Conservation (phyloP, 1,284 basidiomycete genomes). For the Irpex sp. region DNA sequence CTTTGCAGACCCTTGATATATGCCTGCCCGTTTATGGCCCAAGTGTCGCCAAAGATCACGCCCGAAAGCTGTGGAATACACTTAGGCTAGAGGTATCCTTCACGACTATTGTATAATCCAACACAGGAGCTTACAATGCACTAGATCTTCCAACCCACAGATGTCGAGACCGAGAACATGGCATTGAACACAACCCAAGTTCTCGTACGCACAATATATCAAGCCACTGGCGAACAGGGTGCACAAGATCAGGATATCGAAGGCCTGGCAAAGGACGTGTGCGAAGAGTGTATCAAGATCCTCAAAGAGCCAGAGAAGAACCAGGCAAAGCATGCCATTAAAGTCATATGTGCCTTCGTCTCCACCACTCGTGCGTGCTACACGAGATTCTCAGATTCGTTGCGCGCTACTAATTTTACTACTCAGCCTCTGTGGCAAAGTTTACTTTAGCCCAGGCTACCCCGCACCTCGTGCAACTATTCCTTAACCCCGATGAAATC, state of each 20-base stretch:
- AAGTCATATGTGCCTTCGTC: constrained; percentile 75
- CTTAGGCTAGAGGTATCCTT: constrained; percentile 78
- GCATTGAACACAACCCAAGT: constrained; percentile 70
- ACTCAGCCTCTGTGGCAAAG: constrained; percentile 63
- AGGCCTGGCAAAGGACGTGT: constrained; percentile 69
- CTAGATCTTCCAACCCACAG: constrained; percentile 89
- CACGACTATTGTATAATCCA: neutral
- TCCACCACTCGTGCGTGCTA: constrained; percentile 65
- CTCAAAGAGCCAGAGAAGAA: constrained; percentile 89
- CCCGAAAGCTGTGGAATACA: constrained; percentile 81
- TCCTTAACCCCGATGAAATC: constrained; percentile 74
- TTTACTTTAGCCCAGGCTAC: constrained; percentile 67
- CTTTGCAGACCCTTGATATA: constrained; percentile 67
- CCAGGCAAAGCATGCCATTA: constrained; percentile 82
- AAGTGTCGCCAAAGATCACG: constrained; percentile 54
- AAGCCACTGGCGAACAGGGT: constrained; percentile 30
- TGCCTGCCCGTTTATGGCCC: constrained; percentile 85
- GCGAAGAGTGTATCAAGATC: constrained; percentile 76
- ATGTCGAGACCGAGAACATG: constrained; percentile 66
- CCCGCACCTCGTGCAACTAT: constrained; percentile 74
- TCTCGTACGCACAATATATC: constrained; percentile 73
- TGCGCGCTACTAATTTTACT: constrained; percentile 8
- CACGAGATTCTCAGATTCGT: neutral
- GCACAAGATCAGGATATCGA: constrained; percentile 41
- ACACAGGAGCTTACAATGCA: neutral